phyloP scores from a whole-genome alignment of 371 early-diverging fungal species.

The Haplosporangium sp. region DNA sequence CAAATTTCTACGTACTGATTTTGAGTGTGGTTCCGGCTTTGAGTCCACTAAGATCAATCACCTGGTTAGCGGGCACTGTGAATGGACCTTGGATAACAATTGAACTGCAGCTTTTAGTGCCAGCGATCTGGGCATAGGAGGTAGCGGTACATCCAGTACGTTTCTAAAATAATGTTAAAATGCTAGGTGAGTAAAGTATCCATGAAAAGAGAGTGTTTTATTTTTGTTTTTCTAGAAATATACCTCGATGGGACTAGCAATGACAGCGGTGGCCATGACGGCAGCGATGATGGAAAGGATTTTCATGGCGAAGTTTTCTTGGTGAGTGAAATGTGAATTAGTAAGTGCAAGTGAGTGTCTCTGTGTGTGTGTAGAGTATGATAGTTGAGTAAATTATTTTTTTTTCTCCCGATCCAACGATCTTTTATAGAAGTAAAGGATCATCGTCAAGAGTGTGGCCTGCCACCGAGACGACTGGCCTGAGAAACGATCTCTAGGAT shows the following conservation, averaged over 20 bases:
- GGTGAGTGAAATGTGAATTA: neutral
- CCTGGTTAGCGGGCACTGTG: constrained; percentile 46
- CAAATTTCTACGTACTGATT: constrained; percentile 12
- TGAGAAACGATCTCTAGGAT: too few relatives aligned
- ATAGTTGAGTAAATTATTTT: too few relatives aligned
- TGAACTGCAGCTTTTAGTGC: constrained; percentile 21
- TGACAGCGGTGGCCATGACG: neutral
- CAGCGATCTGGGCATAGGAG: constrained; percentile 25
- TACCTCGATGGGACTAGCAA: constrained; percentile 7
- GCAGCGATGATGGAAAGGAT: constrained; percentile 6
- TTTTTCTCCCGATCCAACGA: too few relatives aligned
- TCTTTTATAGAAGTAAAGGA: too few relatives aligned
- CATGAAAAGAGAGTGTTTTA: neutral
- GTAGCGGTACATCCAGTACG: constrained; percentile 20
- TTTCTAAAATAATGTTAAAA: neutral
- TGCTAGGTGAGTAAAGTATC: neutral
- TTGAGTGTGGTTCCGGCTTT: constrained; percentile 40
- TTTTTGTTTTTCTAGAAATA: neutral
- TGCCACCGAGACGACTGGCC: too few relatives aligned
- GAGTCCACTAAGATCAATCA: constrained; percentile 40
- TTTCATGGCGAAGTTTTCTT: constrained; percentile 3
- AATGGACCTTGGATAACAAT: constrained; percentile 46
- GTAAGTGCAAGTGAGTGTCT: too few relatives aligned
- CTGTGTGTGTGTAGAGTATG: too few relatives aligned
- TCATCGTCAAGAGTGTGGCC: too few relatives aligned